Conservation (phyloP, 768 basidiomycete genomes). For the Boletus insuetus region DNA sequence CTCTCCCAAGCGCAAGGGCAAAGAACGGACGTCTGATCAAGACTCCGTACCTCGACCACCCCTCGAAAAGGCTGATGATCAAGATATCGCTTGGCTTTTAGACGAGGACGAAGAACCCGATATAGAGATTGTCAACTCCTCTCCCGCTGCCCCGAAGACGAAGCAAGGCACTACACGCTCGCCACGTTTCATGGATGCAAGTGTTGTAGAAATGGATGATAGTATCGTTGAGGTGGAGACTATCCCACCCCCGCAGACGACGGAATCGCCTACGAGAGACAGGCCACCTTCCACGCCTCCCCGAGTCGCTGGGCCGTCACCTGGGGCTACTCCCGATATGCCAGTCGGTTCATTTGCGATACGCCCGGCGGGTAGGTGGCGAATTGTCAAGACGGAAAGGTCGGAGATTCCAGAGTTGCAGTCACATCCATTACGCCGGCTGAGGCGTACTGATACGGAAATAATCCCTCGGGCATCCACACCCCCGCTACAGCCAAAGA, state of each 20-base stretch:
- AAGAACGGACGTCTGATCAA: conserved; percentile 10
- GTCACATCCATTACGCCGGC: conserved; percentile 30
- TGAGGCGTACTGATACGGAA: conserved; percentile 30
- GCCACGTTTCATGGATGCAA: conserved; percentile 17
- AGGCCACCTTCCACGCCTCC: conserved; percentile 37
- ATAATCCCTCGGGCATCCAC: conserved; percentile 16
- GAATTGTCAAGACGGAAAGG: conserved; percentile 5
- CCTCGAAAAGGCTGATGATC: conserved; percentile 14
- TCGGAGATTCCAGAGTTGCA: conserved; percentile 28
- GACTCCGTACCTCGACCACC: background rate
- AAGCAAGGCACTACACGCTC: conserved; percentile 1
- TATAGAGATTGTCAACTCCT: conserved; percentile 52
- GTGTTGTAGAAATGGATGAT: conserved; percentile 10
- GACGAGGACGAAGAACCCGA: conserved; percentile 61
- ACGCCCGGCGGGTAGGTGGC: conserved; percentile 37
- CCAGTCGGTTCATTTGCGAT: conserved; percentile 47
- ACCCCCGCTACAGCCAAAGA: conserved; percentile 23
- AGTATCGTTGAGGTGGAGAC: conserved; percentile 19
- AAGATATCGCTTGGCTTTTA: conserved; percentile 63
- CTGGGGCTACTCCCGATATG: conserved; percentile 19
- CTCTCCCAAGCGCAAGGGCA: conserved; percentile 4
- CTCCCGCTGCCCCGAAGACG: conserved; percentile 34
- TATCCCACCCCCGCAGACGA: conserved; percentile 4
- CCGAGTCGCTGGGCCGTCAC: conserved; percentile 22
- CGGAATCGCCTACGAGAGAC: conserved; percentile 9